Conservation (phyloP, 108 stramenopile species). For the Parmales sp. region DNA sequence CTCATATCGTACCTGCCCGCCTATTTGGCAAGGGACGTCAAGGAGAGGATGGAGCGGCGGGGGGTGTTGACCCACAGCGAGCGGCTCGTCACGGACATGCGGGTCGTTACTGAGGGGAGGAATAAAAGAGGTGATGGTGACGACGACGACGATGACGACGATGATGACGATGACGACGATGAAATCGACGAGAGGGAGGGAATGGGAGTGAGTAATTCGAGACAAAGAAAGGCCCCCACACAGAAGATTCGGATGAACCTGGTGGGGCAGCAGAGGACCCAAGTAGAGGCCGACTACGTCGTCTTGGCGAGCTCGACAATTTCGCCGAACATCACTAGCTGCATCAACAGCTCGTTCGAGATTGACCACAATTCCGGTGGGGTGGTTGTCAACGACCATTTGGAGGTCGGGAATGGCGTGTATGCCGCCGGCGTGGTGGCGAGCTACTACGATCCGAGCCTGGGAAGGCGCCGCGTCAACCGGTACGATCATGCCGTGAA, state of each 20-base stretch:
- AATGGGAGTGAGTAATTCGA: too few relatives aligned
- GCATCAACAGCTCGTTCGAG: background rate
- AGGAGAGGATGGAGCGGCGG: background rate
- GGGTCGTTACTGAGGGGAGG: background rate
- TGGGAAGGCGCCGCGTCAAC: background rate
- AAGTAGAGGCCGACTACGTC: background rate
- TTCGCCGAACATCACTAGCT: background rate
- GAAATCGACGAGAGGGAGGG: too few relatives aligned
- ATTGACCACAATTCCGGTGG: background rate
- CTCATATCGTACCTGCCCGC: background rate
- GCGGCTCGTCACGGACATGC: conserved; percentile 3
- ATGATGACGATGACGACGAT: too few relatives aligned
- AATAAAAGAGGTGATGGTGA: background rate
- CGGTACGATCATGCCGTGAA: conserved; percentile 2
- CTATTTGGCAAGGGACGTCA: background rate
- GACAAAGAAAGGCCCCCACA: too few relatives aligned
- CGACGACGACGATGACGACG: background rate
- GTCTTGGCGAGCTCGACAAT: conserved; percentile 5
- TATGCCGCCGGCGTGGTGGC: conserved; percentile 4
- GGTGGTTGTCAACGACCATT: background rate
- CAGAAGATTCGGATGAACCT: background rate
- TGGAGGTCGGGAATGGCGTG: background rate
- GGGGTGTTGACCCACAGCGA: background rate
- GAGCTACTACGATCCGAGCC: background rate
- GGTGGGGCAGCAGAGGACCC: background rate